A percentile compares a stretch with the other conserved stretches of the same genome.
Conservation (phyloP, 2,329 filamentous ascomycete species). For the Diaporthe citrichinensis region DNA sequence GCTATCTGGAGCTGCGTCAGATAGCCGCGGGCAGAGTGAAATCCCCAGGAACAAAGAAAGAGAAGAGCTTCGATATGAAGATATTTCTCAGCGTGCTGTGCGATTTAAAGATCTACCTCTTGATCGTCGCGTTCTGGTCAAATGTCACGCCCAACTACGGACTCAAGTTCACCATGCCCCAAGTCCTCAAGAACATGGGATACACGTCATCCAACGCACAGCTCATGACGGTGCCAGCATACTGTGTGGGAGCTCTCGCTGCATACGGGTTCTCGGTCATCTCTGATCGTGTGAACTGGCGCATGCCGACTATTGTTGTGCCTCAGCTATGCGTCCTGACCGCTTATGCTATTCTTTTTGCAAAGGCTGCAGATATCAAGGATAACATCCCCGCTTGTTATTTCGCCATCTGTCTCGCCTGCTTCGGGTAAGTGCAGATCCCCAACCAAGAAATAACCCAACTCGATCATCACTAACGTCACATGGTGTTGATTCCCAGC, state of each 20-base stretch:
- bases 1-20: constrained; percentile 56
- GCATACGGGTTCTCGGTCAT: constrained; percentile 75
- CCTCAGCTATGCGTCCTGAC: constrained; percentile 71
- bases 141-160: constrained; percentile 52
- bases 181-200: constrained; percentile 54
- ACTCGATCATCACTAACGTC: neutral
- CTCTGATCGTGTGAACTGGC: constrained; percentile 74
- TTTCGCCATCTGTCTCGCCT: constrained; percentile 76
- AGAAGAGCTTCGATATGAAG: constrained; percentile 51
- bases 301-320: constrained; percentile 76
- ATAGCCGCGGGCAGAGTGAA: constrained; percentile 48
- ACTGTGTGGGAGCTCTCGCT: constrained; percentile 72
- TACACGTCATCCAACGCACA: constrained; percentile 55
- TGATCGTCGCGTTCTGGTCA: constrained; percentile 60
- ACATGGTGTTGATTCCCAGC: neutral
- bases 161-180: constrained; percentile 48
- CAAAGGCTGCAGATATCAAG: constrained; percentile 65
- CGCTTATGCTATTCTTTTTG: constrained; percentile 72
- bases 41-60: constrained; percentile 45
- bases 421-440: neutral
- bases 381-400: constrained; percentile 70
- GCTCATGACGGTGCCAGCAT: constrained; percentile 70
- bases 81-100: constrained; percentile 55
- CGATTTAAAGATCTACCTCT: constrained; percentile 62
- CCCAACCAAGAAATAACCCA: neutral